Base-by-base conservation (phyloP, 345 rosid species). In the Erucastrum elatum region DNA sequence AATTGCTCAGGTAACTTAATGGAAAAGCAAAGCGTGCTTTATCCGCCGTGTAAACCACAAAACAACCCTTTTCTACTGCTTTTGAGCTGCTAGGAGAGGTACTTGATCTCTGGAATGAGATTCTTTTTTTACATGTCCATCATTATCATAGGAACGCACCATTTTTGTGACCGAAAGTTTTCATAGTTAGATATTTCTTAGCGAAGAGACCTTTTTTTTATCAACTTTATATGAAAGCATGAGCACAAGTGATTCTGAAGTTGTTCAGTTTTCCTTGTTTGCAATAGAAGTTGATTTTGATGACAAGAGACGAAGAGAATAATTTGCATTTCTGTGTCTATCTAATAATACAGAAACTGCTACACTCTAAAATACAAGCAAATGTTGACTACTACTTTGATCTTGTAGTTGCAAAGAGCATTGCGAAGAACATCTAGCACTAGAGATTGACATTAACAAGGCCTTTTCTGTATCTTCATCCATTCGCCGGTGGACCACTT, bases 21-120 rank as follows among this genome's bases (percentile, higher is more conserved):
- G 75, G 61, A 27, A 74, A 68, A 6, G 59, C 15, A 68, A 73
- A 74, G 7, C 78, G 75, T 1, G 9, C 1, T 26, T 62, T 34
- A 74, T 79, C 78, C 0, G 66, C 39, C 2, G 85, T 84, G 75
- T 84, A 86, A 10, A 77, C 79, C 25, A 79, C 79, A 27, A 84
- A 86, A 30, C 83, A 81, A 2, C 84, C 85, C 33, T 74, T 79
- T 11, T 79, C 70, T n/a, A 15, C 29, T 3, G 65, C 51, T 0
- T 65, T 25, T 68, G 74, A 67, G 30, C 10, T 66, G 29, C 41
- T 37, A 37, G 41, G 8, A 37, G 41, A 37, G 8, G 41, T 39
- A 39, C 11, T 39, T 39, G 44, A 39, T 9, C 44, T 39, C 3
- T 39, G 44, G 11, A 39, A 39, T 9, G 44, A 39, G 44, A 39